Evolutionary conservation across 305 asterid genomes (phyloP).

Genomic region (Ajuga reptans): DNA sequence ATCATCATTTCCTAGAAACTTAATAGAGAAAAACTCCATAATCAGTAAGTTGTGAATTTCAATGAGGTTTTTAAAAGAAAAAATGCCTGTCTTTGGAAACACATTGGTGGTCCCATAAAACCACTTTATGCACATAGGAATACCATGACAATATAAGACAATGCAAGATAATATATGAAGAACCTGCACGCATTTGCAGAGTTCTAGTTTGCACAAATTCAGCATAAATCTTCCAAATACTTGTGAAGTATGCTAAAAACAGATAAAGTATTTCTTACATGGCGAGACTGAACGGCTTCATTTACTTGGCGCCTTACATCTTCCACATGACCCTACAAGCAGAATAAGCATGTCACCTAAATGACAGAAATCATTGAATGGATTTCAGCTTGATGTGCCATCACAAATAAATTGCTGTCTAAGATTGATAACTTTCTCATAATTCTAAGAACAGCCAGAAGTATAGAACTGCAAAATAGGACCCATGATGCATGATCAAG

Average conservation of each 20-base stretch:
- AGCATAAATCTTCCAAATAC: not conserved
- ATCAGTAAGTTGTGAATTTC: not conserved
- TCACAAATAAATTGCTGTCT: not conserved
- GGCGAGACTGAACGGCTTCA: constrained; percentile 87
- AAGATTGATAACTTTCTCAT: not conserved
- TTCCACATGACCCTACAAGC: constrained; percentile 75
- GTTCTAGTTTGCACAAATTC: not conserved
- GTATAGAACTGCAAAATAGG: not conserved
- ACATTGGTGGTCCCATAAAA: not conserved
- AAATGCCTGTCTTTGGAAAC: not conserved
- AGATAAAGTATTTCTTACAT: constrained; percentile 47
- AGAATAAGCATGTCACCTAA: constrained; percentile 22
- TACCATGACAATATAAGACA: not conserved
- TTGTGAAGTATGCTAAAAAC: not conserved
- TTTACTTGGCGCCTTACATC: constrained; percentile 82
- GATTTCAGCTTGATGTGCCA: constrained; percentile 4
- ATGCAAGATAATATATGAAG: not conserved
- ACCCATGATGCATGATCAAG: not conserved
- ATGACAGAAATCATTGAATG: not conserved
- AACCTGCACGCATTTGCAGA: not conserved
- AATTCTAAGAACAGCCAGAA: not conserved
- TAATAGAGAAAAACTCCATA: not conserved
- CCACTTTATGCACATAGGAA: not conserved
- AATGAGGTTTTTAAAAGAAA: not conserved
- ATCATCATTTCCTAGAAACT: not conserved